Evolutionary conservation across 2,329 filamentous ascomycete genomes (phyloP).

Genomic region (Stylonectria norvegica): DNA sequence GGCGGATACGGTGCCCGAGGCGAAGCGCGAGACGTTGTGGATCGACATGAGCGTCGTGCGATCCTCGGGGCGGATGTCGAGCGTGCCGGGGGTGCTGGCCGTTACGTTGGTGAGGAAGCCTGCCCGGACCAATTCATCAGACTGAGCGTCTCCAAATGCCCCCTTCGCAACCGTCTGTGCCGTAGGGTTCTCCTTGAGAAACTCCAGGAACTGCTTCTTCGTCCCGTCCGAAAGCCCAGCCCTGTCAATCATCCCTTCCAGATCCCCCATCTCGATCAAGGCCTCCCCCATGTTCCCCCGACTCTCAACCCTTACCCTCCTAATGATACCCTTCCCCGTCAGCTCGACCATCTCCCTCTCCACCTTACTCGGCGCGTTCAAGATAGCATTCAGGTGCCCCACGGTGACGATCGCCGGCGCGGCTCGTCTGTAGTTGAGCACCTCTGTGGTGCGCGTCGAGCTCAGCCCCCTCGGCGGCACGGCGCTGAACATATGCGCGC

Average conservation of each 20-base stretch:
- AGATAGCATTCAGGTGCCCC: constrained; percentile 63
- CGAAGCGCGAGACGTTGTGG: constrained; percentile 59
- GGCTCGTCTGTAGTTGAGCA: constrained; percentile 57
- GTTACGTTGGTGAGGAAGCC: constrained; percentile 62
- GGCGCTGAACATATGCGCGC: constrained; percentile 59
- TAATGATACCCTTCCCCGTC: constrained; percentile 51
- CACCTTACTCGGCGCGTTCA: constrained; percentile 58
- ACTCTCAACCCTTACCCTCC: constrained; percentile 61
- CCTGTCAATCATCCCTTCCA: constrained; percentile 46
- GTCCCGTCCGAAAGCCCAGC: constrained; percentile 39
- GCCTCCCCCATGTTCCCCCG: constrained; percentile 62
- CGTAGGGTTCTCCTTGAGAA: constrained; percentile 51
- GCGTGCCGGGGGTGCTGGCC: constrained; percentile 30
- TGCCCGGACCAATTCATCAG: constrained; percentile 57
- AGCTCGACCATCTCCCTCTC: constrained; percentile 67
- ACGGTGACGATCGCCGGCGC: constrained; percentile 64
- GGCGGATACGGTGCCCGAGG: constrained; percentile 65
- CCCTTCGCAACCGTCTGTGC: constrained; percentile 30
- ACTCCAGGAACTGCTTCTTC: constrained; percentile 48
- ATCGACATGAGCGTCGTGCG: constrained; percentile 57
- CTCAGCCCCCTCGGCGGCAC: constrained; percentile 63
- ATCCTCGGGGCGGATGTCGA: constrained; percentile 50
- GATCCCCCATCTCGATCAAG: constrained; percentile 55
- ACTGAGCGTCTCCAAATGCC: constrained; percentile 43
- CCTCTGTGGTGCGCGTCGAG: constrained; percentile 58